Percentiles rank a stretch among this genome's conserved stretches.
phyloP scores from a whole-genome alignment of 2,329 filamentous ascomycete species.

The Zopfia rhizophila region DNA sequence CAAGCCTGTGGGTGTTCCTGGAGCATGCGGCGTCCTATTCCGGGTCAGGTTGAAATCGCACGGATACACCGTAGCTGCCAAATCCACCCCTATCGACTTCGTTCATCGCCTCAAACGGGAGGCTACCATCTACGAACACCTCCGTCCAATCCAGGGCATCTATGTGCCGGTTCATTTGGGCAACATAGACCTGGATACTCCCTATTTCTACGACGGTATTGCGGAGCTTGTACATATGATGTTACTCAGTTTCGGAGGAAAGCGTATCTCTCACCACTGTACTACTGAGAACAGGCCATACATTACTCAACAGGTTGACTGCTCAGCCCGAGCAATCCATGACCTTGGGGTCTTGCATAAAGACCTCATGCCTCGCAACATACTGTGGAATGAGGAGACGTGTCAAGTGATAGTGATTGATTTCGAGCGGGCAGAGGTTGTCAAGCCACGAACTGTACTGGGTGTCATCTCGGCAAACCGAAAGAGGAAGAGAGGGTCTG shows the following conservation, averaged over 20 bases:
- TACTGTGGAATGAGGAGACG: constrained; percentile 19
- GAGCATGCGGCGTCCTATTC: constrained; percentile 55
- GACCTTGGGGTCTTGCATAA: constrained; percentile 18
- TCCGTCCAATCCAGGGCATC: constrained; percentile 30
- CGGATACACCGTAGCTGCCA: constrained; percentile 58
- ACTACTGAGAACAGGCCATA: too few relatives aligned
- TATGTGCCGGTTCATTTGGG: constrained; percentile 30
- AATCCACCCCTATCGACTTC: constrained; percentile 48
- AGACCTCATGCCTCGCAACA: constrained; percentile 22
- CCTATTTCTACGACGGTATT: constrained; percentile 17
- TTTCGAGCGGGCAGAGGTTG: constrained; percentile 23
- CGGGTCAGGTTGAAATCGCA: constrained; percentile 53
- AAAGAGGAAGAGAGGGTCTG: too few relatives aligned
- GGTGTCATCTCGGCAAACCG: too few relatives aligned
- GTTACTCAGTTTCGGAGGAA: constrained; percentile 18
- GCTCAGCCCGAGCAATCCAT: constrained; percentile 19
- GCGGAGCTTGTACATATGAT: constrained; percentile 16
- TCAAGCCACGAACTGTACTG: constrained; percentile 2
- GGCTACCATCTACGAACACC: constrained; percentile 29
- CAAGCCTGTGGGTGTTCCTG: constrained; percentile 34
- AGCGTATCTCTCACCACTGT: too few relatives aligned
- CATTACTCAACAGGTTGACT: too few relatives aligned
- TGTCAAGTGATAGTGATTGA: constrained; percentile 22
- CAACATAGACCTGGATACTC: constrained; percentile 6
- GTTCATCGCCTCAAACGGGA: constrained; percentile 26